A percentile compares a stretch with the other conserved stretches of the same genome.
phyloP scores from a whole-genome alignment of 2,329 filamentous ascomycete genomes.

The Botrytis squamosa region DNA sequence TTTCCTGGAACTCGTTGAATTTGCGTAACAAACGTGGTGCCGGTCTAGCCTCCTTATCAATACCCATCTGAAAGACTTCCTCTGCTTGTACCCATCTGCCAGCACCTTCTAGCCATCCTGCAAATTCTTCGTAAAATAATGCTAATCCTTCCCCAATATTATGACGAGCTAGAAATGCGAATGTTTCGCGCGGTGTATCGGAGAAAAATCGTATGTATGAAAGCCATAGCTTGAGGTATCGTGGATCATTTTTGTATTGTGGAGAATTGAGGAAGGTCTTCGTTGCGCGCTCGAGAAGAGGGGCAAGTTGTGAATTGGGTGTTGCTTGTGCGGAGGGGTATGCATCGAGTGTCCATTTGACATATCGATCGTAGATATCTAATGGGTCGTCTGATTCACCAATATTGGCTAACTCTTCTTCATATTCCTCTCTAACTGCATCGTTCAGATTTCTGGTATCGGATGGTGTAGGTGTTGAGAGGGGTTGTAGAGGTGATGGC shows the following conservation, averaged over 20 bases:
- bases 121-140: constrained; percentile 95
- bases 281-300: constrained; percentile 87
- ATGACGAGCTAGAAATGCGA: constrained; percentile 86
- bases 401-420: constrained; percentile 75
- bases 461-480: constrained; percentile 63
- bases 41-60: constrained; percentile 84
- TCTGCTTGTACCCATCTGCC: constrained; percentile 87
- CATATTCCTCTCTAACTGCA: constrained; percentile 77
- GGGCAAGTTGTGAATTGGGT: constrained; percentile 83
- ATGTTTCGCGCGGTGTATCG: constrained; percentile 89
- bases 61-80: constrained; percentile 86
- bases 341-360: constrained; percentile 93
- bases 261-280: constrained; percentile 80
- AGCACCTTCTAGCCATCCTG: constrained; percentile 83
- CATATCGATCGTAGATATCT: constrained; percentile 93
- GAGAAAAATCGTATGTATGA: constrained; percentile 92
- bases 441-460: constrained; percentile 78
- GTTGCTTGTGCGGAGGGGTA: constrained; percentile 94
- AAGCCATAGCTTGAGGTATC: constrained; percentile 91
- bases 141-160: constrained; percentile 83
- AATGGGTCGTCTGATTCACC: constrained; percentile 91
- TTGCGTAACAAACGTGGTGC: constrained; percentile 80
- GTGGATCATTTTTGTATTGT: constrained; percentile 92
- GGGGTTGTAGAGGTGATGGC: constrained; percentile 57
- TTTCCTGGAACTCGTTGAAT: constrained; percentile 85